phyloP scores from a whole-genome alignment of 257 asterid genomes.

The Anisodus acutangulus region DNA sequence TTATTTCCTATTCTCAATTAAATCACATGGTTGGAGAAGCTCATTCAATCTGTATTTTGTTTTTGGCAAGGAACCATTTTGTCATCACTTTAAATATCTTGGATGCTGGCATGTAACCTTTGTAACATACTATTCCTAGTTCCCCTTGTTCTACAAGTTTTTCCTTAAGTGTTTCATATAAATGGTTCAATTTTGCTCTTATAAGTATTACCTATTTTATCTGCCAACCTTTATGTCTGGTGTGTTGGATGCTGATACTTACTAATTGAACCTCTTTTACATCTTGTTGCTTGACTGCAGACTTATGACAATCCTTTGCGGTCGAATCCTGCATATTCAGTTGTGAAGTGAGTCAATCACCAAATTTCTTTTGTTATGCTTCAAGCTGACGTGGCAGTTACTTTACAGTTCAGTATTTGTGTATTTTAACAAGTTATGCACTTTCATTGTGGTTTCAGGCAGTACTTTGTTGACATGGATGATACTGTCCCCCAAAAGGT shows the following conservation, averaged over 20 bases:
- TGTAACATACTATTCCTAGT: not conserved
- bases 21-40: slow-evolving; percentile 21
- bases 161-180: not conserved
- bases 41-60: not conserved
- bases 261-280: slow-evolving; percentile 1
- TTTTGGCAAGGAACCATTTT: not conserved
- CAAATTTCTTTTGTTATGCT: not conserved
- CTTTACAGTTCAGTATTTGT: not conserved
- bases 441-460: slow-evolving; percentile 45
- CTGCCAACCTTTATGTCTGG: not conserved
- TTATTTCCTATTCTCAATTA: not conserved
- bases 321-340: slow-evolving; percentile 60
- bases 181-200: not conserved
- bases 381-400: not conserved
- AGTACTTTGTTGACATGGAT: slow-evolving; percentile 55
- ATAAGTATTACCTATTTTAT: not conserved
- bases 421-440: slow-evolving; percentile 23
- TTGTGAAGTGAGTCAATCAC: slow-evolving; percentile 51
- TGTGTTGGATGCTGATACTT: slow-evolving; percentile 20
- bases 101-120: not conserved
- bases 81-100: not conserved
- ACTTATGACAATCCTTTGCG: slow-evolving; percentile 52
- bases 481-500: slow-evolving; percentile 62
- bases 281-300: slow-evolving; percentile 36
- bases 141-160: not conserved